A percentile compares a stretch with the other conserved stretches of the same genome.
These are phyloP conservation scores for Fraxinus velutina DNA, from an alignment of 305 asterid species.

Conservation along the genomic window DNA sequence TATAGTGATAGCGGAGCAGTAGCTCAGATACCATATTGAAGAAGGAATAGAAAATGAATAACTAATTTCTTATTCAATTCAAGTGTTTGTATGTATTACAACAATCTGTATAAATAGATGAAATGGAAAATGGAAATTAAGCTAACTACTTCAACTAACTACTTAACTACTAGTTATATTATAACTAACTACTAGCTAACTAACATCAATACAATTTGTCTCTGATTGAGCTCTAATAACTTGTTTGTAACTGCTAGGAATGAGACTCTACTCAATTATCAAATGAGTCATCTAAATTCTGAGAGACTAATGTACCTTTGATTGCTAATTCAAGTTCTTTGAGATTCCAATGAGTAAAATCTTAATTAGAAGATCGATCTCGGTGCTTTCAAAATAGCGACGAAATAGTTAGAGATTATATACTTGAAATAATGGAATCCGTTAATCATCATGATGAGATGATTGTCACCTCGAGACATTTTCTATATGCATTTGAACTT, in stretches of 20 bases:
- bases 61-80: neutral
- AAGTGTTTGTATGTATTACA: neutral
- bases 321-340: neutral
- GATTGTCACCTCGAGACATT: neutral
- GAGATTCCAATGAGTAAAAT: neutral
- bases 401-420: no score
- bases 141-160: no score
- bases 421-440: neutral
- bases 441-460: neutral
- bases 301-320: neutral
- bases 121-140: no score
- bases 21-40: neutral
- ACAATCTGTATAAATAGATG: no score
- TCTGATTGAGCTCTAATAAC: no score
- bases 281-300: neutral
- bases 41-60: neutral
- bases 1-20: neutral
- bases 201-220: no score
- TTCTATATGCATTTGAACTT: neutral
- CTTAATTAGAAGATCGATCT: neutral
- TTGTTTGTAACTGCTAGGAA: neutral
- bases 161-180: no score
- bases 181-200: no score
- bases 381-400: neutral
- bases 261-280: no score